These are phyloP conservation scores for Quercus lobata DNA, from an alignment of 331 rosid genomes.

Conservation along the genomic window DNA sequence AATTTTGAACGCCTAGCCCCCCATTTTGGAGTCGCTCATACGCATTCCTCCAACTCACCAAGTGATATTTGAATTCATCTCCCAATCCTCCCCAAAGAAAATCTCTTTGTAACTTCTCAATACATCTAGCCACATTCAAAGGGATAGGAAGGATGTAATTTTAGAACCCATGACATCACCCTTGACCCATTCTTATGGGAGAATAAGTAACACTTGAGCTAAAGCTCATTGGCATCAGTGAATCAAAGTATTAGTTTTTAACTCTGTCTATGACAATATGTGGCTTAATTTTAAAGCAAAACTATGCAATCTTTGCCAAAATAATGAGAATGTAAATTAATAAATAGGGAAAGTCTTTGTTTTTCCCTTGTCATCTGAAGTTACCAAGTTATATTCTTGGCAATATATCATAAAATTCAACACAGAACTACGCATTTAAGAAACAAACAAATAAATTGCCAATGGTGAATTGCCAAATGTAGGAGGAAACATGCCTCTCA, in stretches of 20 bases:
- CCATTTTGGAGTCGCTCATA: no score
- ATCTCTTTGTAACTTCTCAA: no score
- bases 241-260: not conserved
- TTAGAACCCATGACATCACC: no score
- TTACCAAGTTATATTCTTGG: not conserved
- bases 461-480: not conserved
- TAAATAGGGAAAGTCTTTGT: not conserved
- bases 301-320: not conserved
- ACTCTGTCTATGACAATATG: not conserved
- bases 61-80: no score
- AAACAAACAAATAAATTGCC: not conserved
- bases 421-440: not conserved
- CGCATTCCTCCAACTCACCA: no score
- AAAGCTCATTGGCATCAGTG: not conserved
- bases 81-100: no score
- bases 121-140: no score
- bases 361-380: not conserved
- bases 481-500: no score
- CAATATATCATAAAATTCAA: not conserved
- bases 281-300: not conserved
- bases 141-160: no score
- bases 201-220: no score
- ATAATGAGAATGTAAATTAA: not conserved
- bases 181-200: no score
- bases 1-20: no score